Conservation (phyloP, 1,284 basidiomycete species). For the Trametes pubescens region DNA sequence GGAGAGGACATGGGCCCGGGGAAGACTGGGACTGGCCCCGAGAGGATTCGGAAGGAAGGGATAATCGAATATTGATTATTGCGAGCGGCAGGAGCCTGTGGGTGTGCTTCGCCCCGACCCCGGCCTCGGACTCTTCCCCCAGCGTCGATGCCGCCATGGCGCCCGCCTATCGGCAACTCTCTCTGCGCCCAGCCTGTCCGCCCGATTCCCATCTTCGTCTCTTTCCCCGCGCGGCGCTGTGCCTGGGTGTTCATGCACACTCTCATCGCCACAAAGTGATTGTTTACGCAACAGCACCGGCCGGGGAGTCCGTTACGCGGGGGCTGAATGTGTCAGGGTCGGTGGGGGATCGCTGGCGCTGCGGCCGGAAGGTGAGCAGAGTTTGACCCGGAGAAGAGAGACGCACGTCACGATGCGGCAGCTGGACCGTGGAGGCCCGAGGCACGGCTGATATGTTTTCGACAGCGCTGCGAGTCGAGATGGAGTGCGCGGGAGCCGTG, state of each 20-base stretch:
- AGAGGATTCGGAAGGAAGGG: conserved; percentile 16
- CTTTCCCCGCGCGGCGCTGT: conserved; percentile 6
- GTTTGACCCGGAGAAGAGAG: conserved; percentile 7
- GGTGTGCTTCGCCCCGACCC: not conserved
- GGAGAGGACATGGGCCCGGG: conserved; percentile 17
- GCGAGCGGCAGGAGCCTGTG: not conserved
- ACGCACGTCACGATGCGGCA: conserved; percentile 3
- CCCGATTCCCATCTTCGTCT: conserved; percentile 16
- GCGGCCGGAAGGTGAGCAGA: conserved; percentile 6
- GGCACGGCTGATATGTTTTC: conserved; percentile 16
- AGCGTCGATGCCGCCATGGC: not conserved
- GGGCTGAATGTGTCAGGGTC: not conserved
- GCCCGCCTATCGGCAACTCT: conserved; percentile 14
- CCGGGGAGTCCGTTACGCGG: not conserved
- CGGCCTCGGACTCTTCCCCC: not conserved
- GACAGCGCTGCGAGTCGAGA: not conserved
- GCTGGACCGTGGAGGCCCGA: not conserved
- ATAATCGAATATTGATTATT: conserved; percentile 16
- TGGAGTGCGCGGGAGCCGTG: not conserved
- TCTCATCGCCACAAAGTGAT: not conserved
- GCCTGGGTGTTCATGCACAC: conserved; percentile 9
- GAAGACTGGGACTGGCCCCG: conserved; percentile 13
- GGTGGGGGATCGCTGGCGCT: not conserved
- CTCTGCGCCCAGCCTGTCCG: not conserved
- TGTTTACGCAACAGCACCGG: not conserved